A percentile compares a stretch with the other conserved stretches of the same genome.
phyloP scores from a whole-genome alignment of 2,329 filamentous ascomycete species.

The Xylariaceae sp. region DNA sequence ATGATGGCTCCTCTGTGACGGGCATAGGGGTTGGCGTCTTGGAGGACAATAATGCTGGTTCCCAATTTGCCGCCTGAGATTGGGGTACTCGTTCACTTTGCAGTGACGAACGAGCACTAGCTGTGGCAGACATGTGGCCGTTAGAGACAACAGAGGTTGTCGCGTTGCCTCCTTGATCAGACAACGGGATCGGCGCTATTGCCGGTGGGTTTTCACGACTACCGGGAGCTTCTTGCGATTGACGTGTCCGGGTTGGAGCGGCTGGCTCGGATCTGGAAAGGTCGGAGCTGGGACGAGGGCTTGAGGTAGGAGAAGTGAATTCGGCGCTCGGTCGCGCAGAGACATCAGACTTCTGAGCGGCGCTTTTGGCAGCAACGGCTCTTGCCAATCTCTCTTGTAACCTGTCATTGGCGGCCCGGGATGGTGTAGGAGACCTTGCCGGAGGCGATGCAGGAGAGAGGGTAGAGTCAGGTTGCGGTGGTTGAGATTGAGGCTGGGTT shows the following conservation, averaged over 20 bases:
- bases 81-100: slow-evolving; percentile 11
- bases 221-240: background rate
- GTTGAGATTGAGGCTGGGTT: slow-evolving; percentile 31
- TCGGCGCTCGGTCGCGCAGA: slow-evolving; percentile 37
- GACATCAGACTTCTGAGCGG: slow-evolving; percentile 40
- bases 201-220: background rate
- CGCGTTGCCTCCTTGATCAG: background rate
- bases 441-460: slow-evolving; percentile 17
- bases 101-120: slow-evolving; percentile 11
- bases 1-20: slow-evolving; percentile 3
- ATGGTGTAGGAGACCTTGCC: slow-evolving; percentile 35
- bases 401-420: slow-evolving; percentile 70
- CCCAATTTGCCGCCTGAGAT: background rate
- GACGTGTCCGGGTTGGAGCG: slow-evolving; percentile 9
- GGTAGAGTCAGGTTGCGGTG: slow-evolving; percentile 23
- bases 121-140: slow-evolving; percentile 1
- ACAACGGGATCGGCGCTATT: background rate
- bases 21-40: background rate
- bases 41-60: background rate
- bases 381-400: slow-evolving; percentile 86
- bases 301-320: slow-evolving; percentile 29
- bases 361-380: slow-evolving; percentile 71
- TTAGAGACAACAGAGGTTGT: background rate
- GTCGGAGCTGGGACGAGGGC: slow-evolving; percentile 40
- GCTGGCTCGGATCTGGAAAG: slow-evolving; percentile 14